Conservation (phyloP, 2,329 filamentous ascomycete species). For the Malbranchea cinnamomea region DNA sequence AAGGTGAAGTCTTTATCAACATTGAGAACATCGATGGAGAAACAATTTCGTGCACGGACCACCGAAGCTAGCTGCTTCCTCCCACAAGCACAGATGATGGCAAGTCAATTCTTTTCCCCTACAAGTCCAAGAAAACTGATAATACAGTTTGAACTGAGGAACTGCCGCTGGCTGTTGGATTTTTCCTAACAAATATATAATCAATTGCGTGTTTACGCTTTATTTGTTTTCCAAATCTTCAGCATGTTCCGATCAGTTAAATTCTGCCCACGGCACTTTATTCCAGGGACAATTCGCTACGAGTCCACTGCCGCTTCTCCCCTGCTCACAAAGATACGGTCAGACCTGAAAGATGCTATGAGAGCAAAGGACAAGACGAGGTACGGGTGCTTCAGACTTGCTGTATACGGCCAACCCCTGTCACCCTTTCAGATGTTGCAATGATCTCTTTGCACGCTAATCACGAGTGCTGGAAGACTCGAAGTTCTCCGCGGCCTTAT, state of each 20-base stretch:
- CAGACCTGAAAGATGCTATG: slow-evolving; percentile 36
- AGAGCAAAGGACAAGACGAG: slow-evolving; percentile 32
- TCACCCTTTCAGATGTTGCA: slow-evolving; percentile 1
- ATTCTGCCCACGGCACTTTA: slow-evolving; percentile 13
- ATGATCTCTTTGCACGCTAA: background rate
- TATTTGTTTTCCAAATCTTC: too few relatives aligned
- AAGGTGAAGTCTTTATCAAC: too few relatives aligned
- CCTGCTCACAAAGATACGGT: slow-evolving; percentile 29
- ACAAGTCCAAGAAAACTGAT: background rate
- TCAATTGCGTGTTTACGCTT: background rate
- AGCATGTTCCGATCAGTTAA: slow-evolving; percentile 22
- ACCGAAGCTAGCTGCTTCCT: too few relatives aligned
- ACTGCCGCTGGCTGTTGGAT: too few relatives aligned
- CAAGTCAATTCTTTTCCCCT: too few relatives aligned
- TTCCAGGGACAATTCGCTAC: slow-evolving; percentile 19
- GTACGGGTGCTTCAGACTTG: slow-evolving; percentile 13
- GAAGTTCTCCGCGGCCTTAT: slow-evolving; percentile 35
- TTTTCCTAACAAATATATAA: background rate
- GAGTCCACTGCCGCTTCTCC: slow-evolving; percentile 27
- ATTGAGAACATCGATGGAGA: slow-evolving; percentile 11
- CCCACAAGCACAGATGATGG: too few relatives aligned
- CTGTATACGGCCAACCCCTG: slow-evolving; percentile 2
- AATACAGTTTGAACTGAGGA: background rate
- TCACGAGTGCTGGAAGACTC: slow-evolving; percentile 17
- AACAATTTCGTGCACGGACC: slow-evolving; percentile 24